Base-by-base conservation (phyloP, 2,329 filamentous ascomycete species). In the Exophiala spinifera region DNA sequence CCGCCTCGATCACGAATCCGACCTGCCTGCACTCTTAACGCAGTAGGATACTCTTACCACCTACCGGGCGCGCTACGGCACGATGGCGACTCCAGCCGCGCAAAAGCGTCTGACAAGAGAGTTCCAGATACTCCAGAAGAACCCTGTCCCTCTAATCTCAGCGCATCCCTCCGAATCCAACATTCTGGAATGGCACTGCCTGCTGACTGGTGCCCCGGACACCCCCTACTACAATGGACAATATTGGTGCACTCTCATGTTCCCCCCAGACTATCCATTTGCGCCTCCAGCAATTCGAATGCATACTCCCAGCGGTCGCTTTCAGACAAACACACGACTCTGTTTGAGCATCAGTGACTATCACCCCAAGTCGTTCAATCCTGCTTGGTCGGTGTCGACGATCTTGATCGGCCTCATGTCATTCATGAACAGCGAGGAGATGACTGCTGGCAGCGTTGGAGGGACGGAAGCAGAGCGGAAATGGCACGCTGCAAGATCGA, bases 341-440 rank as follows among this genome's bases (percentile, higher is more conserved):
- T 99, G 94, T 67, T 86, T 99, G 45, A 95, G 89, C 68, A 99
- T 99, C 66, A 92, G 87, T 65, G 94, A 99, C 70, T 99, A 97
- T 74, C 94, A 99, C 69, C 94, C 94, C 3, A 95, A 95, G 72
- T 92, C 88, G 23, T 99, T 97, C 78, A 99, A 99, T 70, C 94
- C 94, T 1, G 91, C 94, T 1, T 99, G 94, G 94, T 92, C 96
- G 68, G 94, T 99, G 6, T 92, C 88, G 51, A 99, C 94, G 0
- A 99, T 99, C 61, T 77, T 99, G 14, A 95, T 95, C 51, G 94
- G 94, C 8, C 81, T 99, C 23, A 78, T 97, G 59, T 95, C 88
- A 36, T 99, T 99, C 74, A 99, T 99, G 94, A 97, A 92, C 2
- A 90, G 89, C 62, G 92, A 99, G 68, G 94, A 99, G 76, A 96